Base-by-base conservation (phyloP, 129 eudicot genomes). In the Flaveria robusta region DNA sequence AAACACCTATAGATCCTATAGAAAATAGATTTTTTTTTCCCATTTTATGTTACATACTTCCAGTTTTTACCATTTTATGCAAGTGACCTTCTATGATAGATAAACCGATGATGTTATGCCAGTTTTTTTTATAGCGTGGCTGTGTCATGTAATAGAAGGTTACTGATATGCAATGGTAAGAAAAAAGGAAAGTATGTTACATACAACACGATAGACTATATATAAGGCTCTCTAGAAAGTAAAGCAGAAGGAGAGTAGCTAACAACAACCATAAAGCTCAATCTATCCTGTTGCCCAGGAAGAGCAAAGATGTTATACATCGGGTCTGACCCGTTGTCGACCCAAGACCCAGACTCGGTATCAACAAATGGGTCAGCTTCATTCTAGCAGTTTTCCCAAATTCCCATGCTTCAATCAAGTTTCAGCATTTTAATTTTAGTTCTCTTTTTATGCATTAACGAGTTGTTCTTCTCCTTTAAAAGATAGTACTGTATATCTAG, bases 191-290 rank as follows among this genome's bases (percentile, higher is more conserved):
- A 59, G 66, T 10, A 4, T 24, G 37, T 24, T 59, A 24, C 37
- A 59, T 59, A 23, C 39, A 59, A 59, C 66, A 24, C 43, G 29
- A 27, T 63, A 27, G 20, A 29, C 42, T 14, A 27, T 27, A 20
- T 8, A 9, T 9, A 5, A 12, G 43, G 49, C 26, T 16, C 49
- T 66, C 27, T 3, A 66, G 29, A 66, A 66, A 24, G 71, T 37
- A 37, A 66, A 66, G 71, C 50, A 66, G 16, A 43, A 66, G 39
- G 50, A 65, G 46, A 31, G 23, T 31, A 64, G 69, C 15, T 9
- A 7, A 58, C 39, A 59, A 9, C 66, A 23, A 59, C 29, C 64
- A 56, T 62, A 27, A 62, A 62, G 68, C 68, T 24, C 19, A 62
- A 41, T 62, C 68, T 27, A 62, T 52, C 26, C 13, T 5, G 60